Evolutionary conservation across 176 grass and related monocot genomes (phyloP).

Genomic region (Rhynchospora tenuis): DNA sequence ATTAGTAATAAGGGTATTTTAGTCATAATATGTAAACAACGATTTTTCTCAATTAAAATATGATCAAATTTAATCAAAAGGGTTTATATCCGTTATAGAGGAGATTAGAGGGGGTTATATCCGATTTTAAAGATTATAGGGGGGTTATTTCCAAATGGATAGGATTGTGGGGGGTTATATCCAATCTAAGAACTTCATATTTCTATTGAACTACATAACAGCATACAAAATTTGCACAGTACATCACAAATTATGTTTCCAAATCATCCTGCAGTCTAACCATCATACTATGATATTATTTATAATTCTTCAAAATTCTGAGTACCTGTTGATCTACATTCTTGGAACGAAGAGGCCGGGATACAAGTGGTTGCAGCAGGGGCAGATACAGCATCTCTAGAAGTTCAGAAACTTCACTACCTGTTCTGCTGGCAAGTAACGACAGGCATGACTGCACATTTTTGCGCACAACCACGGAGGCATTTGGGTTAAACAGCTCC

Average conservation of each 20-base stretch:
- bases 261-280: neutral
- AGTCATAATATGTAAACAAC: too few relatives aligned
- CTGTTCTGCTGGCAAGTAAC: constrained; percentile 91
- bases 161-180: too few relatives aligned
- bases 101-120: too few relatives aligned
- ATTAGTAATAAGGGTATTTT: too few relatives aligned
- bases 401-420: constrained; percentile 97
- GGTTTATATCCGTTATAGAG: too few relatives aligned
- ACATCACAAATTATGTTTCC: neutral
- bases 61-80: too few relatives aligned
- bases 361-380: constrained; percentile 83
- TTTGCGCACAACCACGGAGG: constrained; percentile 89
- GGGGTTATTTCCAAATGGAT: too few relatives aligned
- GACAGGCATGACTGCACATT: constrained; percentile 89
- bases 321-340: constrained; percentile 94
- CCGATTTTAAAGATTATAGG: too few relatives aligned
- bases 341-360: constrained; percentile 67
- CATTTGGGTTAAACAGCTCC: constrained; percentile 94
- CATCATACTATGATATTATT: constrained; percentile 3
- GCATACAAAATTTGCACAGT: neutral
- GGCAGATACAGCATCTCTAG: constrained; percentile 84
- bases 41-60: too few relatives aligned
- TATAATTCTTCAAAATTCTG: constrained; percentile 2
- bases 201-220: neutral
- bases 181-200: neutral